Evolutionary conservation across 1,284 basidiomycete genomes (phyloP), one percentile per base, ranked within the genome.

Genomic region (Rhodotorula mucilaginosa): DNA sequence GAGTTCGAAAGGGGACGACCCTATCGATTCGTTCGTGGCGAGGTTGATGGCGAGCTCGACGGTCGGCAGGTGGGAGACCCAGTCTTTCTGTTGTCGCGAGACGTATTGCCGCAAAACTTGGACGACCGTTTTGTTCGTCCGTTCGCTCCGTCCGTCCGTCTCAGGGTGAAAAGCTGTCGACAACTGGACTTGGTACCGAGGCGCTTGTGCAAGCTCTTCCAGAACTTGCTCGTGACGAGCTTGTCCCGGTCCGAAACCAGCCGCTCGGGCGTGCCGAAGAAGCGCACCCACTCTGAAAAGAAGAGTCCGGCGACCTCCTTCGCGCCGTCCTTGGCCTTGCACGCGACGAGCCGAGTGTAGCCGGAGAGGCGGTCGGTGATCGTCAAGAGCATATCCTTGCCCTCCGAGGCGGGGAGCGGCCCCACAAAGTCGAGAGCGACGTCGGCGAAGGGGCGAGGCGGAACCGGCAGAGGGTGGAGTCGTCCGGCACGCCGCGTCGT

Each of bases 91-190:
- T n/a, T 60, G 19, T 3, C 58, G 23, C 16, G 68, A 54, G 57
- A 66, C 54, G 23, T 58, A 39, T 34, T 46, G 34, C 18, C 68
- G 52, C 1, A 70, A 48, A 21, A 70, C 29, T 39, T 70, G 68
- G 21, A 70, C 19, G 10, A 34, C 64, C 47, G 68, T 70, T 48
- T 70, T 70, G 48, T 75, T 71, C 10, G 63, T 66, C 16, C 31
- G 61, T 73, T 79, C 79, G 23, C 74, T 74, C 29, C 61, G 62
- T 5, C 73, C 71, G 64, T 77, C 74, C 18, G 78, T 83, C 68
- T 86, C 76, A 0, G 84, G 85, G 66, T 86, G 84, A 61, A 82
- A 86, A 0, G 82, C 76, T 3, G 81, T 82, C 0, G 83, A 85
- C 81, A 86, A 81, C 3, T 75, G 70, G 48, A 57, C 54, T 39